Conservation (phyloP, 2,329 filamentous ascomycete genomes). For the Microcera coccophila region DNA sequence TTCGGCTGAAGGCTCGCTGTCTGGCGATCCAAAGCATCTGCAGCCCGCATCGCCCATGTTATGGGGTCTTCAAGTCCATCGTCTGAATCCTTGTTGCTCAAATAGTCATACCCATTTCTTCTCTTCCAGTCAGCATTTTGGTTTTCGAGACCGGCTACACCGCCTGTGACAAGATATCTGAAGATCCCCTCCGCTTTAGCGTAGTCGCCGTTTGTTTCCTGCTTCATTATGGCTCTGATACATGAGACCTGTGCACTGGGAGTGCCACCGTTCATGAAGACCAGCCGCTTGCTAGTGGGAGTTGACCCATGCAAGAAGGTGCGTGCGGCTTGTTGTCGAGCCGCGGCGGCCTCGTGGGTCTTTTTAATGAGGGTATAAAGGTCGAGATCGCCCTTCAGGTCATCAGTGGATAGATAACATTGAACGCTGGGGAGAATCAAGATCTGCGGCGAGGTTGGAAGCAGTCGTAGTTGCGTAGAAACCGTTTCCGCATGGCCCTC, state of each 20-base stretch:
- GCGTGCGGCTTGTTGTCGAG: slow-evolving; percentile 46
- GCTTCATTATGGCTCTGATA: slow-evolving; percentile 50
- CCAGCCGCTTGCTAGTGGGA: slow-evolving; percentile 48
- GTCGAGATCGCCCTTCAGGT: slow-evolving; percentile 28
- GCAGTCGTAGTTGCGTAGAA: slow-evolving; percentile 56
- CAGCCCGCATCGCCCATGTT: slow-evolving; percentile 54
- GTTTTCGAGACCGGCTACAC: slow-evolving; percentile 38
- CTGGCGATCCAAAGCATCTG: slow-evolving; percentile 53
- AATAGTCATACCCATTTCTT: slow-evolving; percentile 17
- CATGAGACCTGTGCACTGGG: slow-evolving; percentile 52
- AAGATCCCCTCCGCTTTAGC: slow-evolving; percentile 50
- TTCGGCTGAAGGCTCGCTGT: slow-evolving; percentile 52
- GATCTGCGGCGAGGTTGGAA: slow-evolving; percentile 57
- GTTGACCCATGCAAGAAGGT: slow-evolving; percentile 49
- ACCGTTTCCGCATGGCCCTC: slow-evolving; percentile 55
- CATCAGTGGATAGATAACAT: slow-evolving; percentile 39
- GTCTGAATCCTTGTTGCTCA: slow-evolving; percentile 13
- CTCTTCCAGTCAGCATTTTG: slow-evolving; percentile 20
- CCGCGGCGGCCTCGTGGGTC: slow-evolving; percentile 48
- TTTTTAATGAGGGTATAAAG: slow-evolving; percentile 40
- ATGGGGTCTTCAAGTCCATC: slow-evolving; percentile 45
- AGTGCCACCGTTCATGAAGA: slow-evolving; percentile 59
- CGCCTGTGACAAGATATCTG: slow-evolving; percentile 47
- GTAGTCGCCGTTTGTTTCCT: slow-evolving; percentile 48
- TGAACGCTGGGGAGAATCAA: slow-evolving; percentile 53